Evolutionary conservation across 108 stramenopile genomes (phyloP).

Genomic region (Nitzschia sp.): DNA sequence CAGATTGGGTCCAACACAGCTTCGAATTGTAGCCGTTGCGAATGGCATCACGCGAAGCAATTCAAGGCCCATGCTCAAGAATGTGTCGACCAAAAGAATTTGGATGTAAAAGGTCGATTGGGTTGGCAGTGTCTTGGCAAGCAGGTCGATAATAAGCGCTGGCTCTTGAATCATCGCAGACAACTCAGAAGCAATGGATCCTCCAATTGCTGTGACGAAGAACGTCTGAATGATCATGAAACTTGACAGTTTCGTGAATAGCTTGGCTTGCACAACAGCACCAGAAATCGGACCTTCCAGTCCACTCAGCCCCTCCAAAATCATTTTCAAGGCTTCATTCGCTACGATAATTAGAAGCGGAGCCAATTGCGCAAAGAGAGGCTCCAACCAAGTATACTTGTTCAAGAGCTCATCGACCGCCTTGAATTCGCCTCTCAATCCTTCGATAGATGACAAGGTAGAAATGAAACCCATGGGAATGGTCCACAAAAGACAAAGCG

Average conservation of each 20-base stretch:
- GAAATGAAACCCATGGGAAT: constrained; percentile 60
- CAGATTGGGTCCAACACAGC: constrained; percentile 50
- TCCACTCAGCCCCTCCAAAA: constrained; percentile 38
- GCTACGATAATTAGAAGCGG: constrained; percentile 58
- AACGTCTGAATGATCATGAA: constrained; percentile 79
- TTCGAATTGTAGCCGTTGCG: constrained; percentile 40
- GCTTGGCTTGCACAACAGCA: constrained; percentile 53
- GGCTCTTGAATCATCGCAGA: constrained; percentile 37
- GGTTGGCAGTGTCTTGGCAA: constrained; percentile 55
- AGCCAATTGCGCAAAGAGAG: constrained; percentile 47
- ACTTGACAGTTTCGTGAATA: constrained; percentile 56
- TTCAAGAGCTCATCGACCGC: constrained; percentile 37
- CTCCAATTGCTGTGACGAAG: constrained; percentile 68
- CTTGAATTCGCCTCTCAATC: constrained; percentile 40
- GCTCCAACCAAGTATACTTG: constrained; percentile 43
- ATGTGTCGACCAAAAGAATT: constrained; percentile 58
- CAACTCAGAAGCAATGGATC: constrained; percentile 45
- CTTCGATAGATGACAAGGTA: constrained; percentile 53
- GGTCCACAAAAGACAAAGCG: constrained; percentile 66
- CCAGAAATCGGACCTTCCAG: constrained; percentile 60
- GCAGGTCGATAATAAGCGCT: constrained; percentile 38
- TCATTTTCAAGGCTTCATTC: constrained; percentile 27
- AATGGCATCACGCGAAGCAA: constrained; percentile 52
- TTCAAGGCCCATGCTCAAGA: constrained; percentile 48
- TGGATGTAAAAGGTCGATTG: constrained; percentile 62